Evolutionary conservation across 163 green algal genomes (phyloP), one percentile per base, ranked within the genome.

Genomic region (Scenedesmus sp.): DNA sequence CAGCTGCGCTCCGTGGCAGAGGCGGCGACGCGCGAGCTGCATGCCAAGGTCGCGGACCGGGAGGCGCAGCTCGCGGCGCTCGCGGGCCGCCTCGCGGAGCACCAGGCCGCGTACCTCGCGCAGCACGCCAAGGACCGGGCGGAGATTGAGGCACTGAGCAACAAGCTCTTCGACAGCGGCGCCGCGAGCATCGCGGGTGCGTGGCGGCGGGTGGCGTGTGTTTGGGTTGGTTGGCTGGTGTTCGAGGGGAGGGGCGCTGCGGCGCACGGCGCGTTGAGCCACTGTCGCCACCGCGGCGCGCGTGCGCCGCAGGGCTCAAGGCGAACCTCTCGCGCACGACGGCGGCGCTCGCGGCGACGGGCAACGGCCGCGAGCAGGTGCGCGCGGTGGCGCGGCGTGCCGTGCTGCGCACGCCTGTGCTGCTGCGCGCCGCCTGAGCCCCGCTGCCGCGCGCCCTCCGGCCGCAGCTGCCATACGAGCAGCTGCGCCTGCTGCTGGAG

Each of bases 1-100:
- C 83, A 92, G 83, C 82, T 92, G 72, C 87, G 85, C 22, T 85
- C 85, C 4, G 83, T 92, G 26, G 90, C 88, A 4, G 83, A 93
- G 71, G 82, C 81, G 1, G 87, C 85, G 20, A 86, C 93, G 24
- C 79, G 83, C 10, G 88, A 91, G 65, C 82, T 94, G 62, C 88
- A 91, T 75, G 31, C 54, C 39, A 63, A 78, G 36, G 20, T 91
- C 39, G 80, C 82, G 69, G 88, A 90, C 31, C 75, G 89, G 2
- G 81, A 90, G 31, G 42, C 31, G 34, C 74, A 66, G 31, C 39
- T 83, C 13, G 70, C 57, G 2, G 73, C 56, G 10, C 45, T 83
- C 11, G 63, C 78, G 57, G 53, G 20, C n/a, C 54, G 81, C 54
- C 67, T 86, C 50, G 72, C 84, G 13, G 76, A 87, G 31, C 76